Evolutionary conservation across 2,329 filamentous ascomycete species (phyloP), one percentile per base, ranked within the genome.

Genomic region (Didymella keratinophila): DNA sequence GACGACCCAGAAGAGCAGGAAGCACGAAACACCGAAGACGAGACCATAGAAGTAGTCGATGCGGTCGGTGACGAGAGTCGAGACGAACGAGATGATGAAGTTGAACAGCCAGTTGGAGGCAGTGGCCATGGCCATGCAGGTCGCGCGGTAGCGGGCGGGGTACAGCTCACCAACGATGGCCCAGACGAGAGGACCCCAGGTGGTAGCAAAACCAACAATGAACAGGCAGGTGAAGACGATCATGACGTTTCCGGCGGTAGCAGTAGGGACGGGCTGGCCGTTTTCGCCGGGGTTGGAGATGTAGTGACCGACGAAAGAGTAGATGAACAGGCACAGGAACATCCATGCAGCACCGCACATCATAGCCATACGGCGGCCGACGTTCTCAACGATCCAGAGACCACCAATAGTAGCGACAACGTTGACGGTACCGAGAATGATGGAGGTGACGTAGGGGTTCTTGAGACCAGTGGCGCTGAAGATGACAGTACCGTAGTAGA

Each of bases 11-110:
- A 86, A 85, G 0, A 85, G 89, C 0, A 84, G 78, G 18, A 90
- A 78, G 62, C 90, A 89, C 71, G 87, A 92, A 0, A 82, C 87
- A 0, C 89, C 90, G 74, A 93, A 93, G 37, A 93, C 87, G 58
- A 92, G 90, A 3, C 90, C 90, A 68, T 91, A 91, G 2, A 83
- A 83, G 75, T 89, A 93, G 66, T 89, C 84, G 58, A 93, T 93
- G 2, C 84, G 82, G 0, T 82, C 78, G 0, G 87, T 90, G 73
- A 93, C 92, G 76, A 92, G 91, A 1, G 90, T 89, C 0, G 90
- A 92, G 79, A 92, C 92, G 81, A 93, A 93, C 0, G 86, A 79
- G 59, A 78, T 76, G 44, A 79, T 66, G 70, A 79, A 79, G 66
- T 80, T 80, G 70, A 75, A 80, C n/a, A 78, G 68, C 79, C 79